Evolutionary conservation across 331 rosid species (phyloP).

Genomic region (Cydonia oblonga): DNA sequence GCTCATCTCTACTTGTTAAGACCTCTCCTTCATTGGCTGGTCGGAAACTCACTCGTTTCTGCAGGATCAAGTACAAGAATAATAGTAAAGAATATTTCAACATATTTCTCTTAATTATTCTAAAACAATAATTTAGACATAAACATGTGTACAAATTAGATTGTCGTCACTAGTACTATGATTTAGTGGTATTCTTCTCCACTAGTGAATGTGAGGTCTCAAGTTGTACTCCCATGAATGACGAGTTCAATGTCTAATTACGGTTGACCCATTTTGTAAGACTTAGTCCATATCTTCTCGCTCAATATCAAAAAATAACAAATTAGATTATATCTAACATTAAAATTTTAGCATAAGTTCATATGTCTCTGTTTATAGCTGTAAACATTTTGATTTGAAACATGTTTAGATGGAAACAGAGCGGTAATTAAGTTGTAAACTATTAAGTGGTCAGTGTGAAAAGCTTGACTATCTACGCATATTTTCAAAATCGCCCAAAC

Average conservation of each 20-base stretch:
- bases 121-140: not conserved
- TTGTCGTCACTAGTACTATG: no score
- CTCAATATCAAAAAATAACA: no score
- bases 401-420: not conserved
- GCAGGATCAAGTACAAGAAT: slow-evolving; percentile 19
- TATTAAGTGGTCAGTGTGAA: not conserved
- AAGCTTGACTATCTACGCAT: not conserved
- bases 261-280: no score
- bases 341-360: no score
- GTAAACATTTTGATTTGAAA: not conserved
- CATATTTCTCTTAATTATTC: not conserved
- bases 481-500: not conserved
- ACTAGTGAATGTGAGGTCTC: no score
- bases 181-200: no score
- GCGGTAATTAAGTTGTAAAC: not conserved
- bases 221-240: not conserved
- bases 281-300: not conserved
- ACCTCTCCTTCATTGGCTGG: slow-evolving; percentile 41
- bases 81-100: not conserved
- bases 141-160: not conserved
- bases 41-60: slow-evolving; percentile 75
- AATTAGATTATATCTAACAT: not conserved
- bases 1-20: not conserved
- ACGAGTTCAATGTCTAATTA: no score
- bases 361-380: not conserved